Base-by-base conservation (phyloP, 2,329 filamentous ascomycete species). In the Amylocarpus encephaloides region DNA sequence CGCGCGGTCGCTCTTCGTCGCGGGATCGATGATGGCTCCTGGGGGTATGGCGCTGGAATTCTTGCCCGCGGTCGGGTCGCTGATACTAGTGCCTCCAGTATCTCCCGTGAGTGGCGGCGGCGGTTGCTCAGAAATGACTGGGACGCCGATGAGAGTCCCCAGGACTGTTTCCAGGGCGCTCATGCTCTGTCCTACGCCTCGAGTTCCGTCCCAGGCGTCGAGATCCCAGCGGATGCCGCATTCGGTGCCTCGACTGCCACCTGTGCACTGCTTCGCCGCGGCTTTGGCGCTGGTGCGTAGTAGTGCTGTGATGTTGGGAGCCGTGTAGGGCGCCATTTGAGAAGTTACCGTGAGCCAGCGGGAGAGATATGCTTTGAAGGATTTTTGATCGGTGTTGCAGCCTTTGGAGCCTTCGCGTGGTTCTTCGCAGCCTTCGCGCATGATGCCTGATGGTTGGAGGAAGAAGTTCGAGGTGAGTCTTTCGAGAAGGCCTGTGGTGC, bases 151-250 rank as follows among this genome's bases (percentile, higher is more conserved):
- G 64, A 83, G 71, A 56, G 78, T 81, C 18, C 75, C 73, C 26
- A 86, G 73, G 6, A 85, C 75, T 9, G 85, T 73, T 60, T 86
- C 82, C 64, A 87, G 70, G 2, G 79, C 82, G 1, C 78, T 73
- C 83, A 88, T 87, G 66, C 86, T 82, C 64, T 86, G 82, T 4
- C 83, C 84, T 3, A 86, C 76, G 6, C 83, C 83, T 6, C 72
- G 75, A 1, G 71, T 72, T 19, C 79, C 78, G 62, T 86, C 81
- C 68, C 76, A 85, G 7, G 67, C 72, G 34, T 68, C 70, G 47
- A 75, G 71, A 45, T 74, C 75, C 80, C 82, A 85, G 53, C 75
- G 76, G 43, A 81, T 64, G 5, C 81, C 79, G 58, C 80, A 85
- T 72, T 80, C 75, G 26, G 73, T 74, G 2, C 74, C 72, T 52